These are phyloP conservation scores for Aureobasidium namibiae DNA, from an alignment of 2,329 filamentous ascomycete genomes.

Conservation along the genomic window DNA sequence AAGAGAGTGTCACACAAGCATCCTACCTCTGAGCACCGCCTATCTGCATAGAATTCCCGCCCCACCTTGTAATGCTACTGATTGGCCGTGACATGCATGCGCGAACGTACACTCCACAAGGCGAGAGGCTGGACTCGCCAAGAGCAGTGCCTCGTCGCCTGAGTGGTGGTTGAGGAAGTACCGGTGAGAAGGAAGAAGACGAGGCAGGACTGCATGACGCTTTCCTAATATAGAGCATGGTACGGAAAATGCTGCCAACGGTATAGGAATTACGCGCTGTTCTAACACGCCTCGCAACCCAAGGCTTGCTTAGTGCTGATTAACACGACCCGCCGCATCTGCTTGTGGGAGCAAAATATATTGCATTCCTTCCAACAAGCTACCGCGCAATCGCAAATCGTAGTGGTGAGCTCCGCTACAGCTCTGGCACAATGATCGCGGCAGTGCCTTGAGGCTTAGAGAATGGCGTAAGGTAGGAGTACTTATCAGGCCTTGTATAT, in stretches of 20 bases:
- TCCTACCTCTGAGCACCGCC: background rate
- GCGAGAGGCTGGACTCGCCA: conserved; percentile 1
- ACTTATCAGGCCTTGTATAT: background rate
- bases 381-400: background rate
- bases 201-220: conserved; percentile 4
- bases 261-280: background rate
- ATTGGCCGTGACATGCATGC: conserved; percentile 5
- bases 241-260: background rate
- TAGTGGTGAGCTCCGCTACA: background rate
- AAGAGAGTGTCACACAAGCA: background rate
- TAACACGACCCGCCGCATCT: background rate
- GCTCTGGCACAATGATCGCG: background rate
- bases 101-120: background rate
- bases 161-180: background rate
- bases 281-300: background rate
- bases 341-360: conserved; percentile 8
- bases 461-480: background rate
- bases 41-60: background rate
- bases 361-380: background rate
- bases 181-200: background rate
- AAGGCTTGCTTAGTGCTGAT: conserved; percentile 12
- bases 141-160: conserved; percentile 12
- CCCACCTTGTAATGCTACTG: background rate
- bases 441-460: conserved; percentile 7
- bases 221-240: background rate